Evolutionary conservation across 2,329 filamentous ascomycete species (phyloP).

Genomic region (Trichophaea hybrida): DNA sequence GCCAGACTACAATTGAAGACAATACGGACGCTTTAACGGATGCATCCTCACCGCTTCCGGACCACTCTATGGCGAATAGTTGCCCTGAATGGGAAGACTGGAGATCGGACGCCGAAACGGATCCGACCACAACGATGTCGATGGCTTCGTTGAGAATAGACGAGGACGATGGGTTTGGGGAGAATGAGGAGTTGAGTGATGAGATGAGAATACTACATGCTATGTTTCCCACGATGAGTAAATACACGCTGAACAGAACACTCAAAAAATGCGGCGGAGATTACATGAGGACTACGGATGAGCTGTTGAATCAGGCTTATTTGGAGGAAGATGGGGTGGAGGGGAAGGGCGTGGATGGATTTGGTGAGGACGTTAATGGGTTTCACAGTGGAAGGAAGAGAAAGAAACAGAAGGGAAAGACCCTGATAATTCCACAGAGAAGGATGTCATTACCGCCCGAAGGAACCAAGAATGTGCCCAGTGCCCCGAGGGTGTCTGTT

Average conservation of each 20-base stretch:
- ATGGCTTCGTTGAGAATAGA: constrained; percentile 17
- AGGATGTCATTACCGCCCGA: background rate
- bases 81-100: constrained; percentile 20
- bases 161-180: constrained; percentile 11
- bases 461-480: background rate
- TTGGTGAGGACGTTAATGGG: constrained; percentile 18
- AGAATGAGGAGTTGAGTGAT: constrained; percentile 1
- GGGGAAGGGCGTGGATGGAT: constrained; percentile 23
- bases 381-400: background rate
- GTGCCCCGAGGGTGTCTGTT: constrained; percentile 7
- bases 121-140: constrained; percentile 19
- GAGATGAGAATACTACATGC: background rate
- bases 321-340: constrained; percentile 20
- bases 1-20: constrained; percentile 24
- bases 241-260: constrained; percentile 19
- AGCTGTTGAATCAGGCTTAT: constrained; percentile 22
- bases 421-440: background rate
- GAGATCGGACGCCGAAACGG: constrained; percentile 18
- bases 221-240: constrained; percentile 23
- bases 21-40: background rate
- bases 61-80: constrained; percentile 6
- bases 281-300: constrained; percentile 22
- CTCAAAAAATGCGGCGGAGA: constrained; percentile 23
- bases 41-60: background rate
- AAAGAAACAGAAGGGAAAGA: constrained; percentile 11